These are phyloP conservation scores for Yamadazyma siamensis DNA, from an alignment of 1,139 yeast genomes.

Conservation along the genomic window DNA sequence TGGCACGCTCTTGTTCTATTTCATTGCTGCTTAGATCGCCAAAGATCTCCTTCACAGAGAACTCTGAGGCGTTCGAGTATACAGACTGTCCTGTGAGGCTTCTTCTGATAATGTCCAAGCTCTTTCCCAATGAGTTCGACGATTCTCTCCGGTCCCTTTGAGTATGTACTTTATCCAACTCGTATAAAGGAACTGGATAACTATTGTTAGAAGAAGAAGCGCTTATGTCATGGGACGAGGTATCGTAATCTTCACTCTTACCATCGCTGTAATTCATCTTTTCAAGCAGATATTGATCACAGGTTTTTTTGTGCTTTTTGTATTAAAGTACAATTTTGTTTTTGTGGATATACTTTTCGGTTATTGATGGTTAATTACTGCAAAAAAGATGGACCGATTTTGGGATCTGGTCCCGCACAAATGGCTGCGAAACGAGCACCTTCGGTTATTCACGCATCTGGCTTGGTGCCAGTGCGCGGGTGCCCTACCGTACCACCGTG, in stretches of 20 bases:
- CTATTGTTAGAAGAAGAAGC: constrained; percentile 8
- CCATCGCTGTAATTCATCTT: too few relatives aligned
- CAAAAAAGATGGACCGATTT: too few relatives aligned
- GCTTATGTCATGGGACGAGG: not conserved
- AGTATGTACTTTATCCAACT: constrained; percentile 2
- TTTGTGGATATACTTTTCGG: constrained; percentile 1
- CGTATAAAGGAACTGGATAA: constrained; percentile 10
- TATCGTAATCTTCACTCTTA: not conserved
- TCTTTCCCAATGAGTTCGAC: constrained; percentile 13
- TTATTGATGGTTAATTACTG: constrained; percentile 1
- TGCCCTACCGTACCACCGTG: too few relatives aligned
- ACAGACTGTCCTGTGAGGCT: constrained; percentile 12
- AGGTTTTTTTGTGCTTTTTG: constrained; percentile 1
- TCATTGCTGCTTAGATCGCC: constrained; percentile 30
- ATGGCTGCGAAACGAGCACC: too few relatives aligned
- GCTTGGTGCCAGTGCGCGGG: too few relatives aligned
- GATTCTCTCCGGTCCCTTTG: constrained; percentile 12
- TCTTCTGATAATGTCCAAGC: constrained; percentile 10
- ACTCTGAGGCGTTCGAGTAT: constrained; percentile 13
- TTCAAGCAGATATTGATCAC: not conserved
- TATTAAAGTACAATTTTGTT: too few relatives aligned
- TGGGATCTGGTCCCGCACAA: too few relatives aligned
- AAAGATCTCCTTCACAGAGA: constrained; percentile 32
- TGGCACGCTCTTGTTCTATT: constrained; percentile 32
- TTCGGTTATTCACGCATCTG: constrained; percentile 5